Base-by-base conservation (phyloP, 2,329 filamentous ascomycete species). In the Geosmithia flava region DNA sequence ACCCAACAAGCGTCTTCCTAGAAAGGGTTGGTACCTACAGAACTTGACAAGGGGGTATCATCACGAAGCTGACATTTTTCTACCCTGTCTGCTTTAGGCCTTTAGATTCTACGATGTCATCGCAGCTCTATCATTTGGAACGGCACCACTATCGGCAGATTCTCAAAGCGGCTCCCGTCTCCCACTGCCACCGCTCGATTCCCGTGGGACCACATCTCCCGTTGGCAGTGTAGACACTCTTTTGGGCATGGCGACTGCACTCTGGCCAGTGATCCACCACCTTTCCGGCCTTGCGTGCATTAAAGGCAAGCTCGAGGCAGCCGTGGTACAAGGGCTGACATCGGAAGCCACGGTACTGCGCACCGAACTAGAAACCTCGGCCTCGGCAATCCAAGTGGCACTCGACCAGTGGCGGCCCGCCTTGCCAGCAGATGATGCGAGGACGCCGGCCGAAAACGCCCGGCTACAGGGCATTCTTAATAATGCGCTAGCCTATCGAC, bases 51-150 rank as follows among this genome's bases (percentile, higher is more conserved):
- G 16, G 19, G 16, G 19, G 15, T 13, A 16, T 13, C 6, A 37
- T 11, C 33, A 11, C 11, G 33, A 37, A 11, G 11, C 33, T 37
- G 33, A 37, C 33, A 5, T 37, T 19, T 7, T 20, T 48, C 48
- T 43, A 43, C 43, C 6, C 10, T 23, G 30, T 16, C 29, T 27
- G 23, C 23, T 8, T 8, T 48, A 81, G 78, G 77, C 78, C 1
- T 83, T 82, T 54, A 72, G 75, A 6, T 82, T 81, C 54, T 81
- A 82, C 61, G 78, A 82, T 56, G 78, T 82, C 20, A 81, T 81
- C 49, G 73, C 78, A 6, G 78, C 79, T 1, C 63, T 83, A 29
- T 82, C 78, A 0, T 70, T 81, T 46, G 77, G 76, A 48, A 78
- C 74, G 13, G 66, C 75, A 4, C 77, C 78, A 2, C 66, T 80